A percentile compares a stretch with the other conserved stretches of the same genome.
phyloP scores from a whole-genome alignment of 768 basidiomycete genomes.

The Pulveroboletus sp. region DNA sequence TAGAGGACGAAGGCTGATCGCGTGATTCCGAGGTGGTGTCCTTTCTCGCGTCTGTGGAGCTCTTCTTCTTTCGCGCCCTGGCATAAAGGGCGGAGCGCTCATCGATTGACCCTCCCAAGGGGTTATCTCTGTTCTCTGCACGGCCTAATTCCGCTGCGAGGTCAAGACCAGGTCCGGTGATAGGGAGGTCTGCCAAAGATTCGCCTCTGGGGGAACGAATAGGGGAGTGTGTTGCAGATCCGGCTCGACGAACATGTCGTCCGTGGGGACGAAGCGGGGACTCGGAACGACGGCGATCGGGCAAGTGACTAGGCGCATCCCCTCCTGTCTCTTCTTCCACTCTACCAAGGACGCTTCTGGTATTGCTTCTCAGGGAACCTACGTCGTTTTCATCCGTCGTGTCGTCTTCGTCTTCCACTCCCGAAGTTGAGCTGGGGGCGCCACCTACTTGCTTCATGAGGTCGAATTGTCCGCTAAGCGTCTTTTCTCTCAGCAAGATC shows the following conservation, averaged over 20 bases:
- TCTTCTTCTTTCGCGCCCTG: slow-evolving; percentile 45
- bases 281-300: slow-evolving; percentile 35
- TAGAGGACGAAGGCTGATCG: slow-evolving; percentile 41
- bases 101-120: slow-evolving; percentile 52
- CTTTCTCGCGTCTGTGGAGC: slow-evolving; percentile 28
- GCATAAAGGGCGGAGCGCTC: slow-evolving; percentile 41
- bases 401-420: slow-evolving; percentile 34
- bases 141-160: slow-evolving; percentile 89
- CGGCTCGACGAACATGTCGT: slow-evolving; percentile 48
- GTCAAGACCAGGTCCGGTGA: slow-evolving; percentile 85
- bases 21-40: slow-evolving; percentile 35
- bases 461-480: slow-evolving; percentile 84
- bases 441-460: slow-evolving; percentile 63
- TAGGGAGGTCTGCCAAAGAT: slow-evolving; percentile 80
- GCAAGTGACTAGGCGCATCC: slow-evolving; percentile 38
- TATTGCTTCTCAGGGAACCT: slow-evolving; percentile 52
- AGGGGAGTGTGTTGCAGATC: slow-evolving; percentile 49
- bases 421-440: slow-evolving; percentile 36
- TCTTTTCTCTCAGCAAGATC: slow-evolving; percentile 87
- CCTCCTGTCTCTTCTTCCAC: slow-evolving; percentile 50
- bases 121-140: slow-evolving; percentile 82
- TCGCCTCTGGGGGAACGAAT: slow-evolving; percentile 54
- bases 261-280: slow-evolving; percentile 39
- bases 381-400: slow-evolving; percentile 41
- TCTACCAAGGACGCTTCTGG: slow-evolving; percentile 56